phyloP scores from a whole-genome alignment of 495 filamentous ascomycete species.

The Hypoxylon fragiforme region DNA sequence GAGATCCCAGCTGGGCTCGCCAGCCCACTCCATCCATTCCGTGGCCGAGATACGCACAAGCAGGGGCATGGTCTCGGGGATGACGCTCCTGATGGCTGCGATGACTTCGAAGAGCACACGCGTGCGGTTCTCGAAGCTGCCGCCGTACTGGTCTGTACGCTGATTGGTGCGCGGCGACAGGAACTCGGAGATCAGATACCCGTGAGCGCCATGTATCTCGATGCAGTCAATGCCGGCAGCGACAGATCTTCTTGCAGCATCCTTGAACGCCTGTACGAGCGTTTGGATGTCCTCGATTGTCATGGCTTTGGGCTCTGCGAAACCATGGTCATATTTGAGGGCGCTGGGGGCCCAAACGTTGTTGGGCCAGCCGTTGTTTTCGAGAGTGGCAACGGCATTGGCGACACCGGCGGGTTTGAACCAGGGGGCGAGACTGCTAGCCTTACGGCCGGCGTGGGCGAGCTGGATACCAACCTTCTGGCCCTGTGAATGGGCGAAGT shows the following conservation, averaged over 20 bases:
- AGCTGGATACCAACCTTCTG: constrained; percentile 74
- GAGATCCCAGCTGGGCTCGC: constrained; percentile 65
- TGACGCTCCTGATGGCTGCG: constrained; percentile 9
- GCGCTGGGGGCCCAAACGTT: constrained; percentile 57
- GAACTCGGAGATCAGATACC: constrained; percentile 68
- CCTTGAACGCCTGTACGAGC: constrained; percentile 62
- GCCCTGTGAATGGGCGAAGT: constrained; percentile 64
- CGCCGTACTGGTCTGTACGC: constrained; percentile 60
- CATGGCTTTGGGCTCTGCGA: constrained; percentile 59
- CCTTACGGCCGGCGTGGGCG: constrained; percentile 75
- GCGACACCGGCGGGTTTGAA: constrained; percentile 33
- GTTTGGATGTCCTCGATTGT: constrained; percentile 63
- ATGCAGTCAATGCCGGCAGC: constrained; percentile 71
- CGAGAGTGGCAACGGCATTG: constrained; percentile 49
- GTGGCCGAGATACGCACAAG: constrained; percentile 71
- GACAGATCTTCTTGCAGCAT: constrained; percentile 62
- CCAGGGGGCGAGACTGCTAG: constrained; percentile 66
- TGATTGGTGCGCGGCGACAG: constrained; percentile 64
- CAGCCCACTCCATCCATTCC: constrained; percentile 67
- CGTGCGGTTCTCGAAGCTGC: constrained; percentile 61
- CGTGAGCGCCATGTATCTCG: constrained; percentile 65
- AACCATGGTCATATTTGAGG: constrained; percentile 52
- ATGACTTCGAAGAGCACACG: constrained; percentile 29
- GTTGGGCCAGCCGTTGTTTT: constrained; percentile 67
- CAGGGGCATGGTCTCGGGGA: constrained; percentile 62